Percentiles rank a stretch among this genome's conserved stretches.
phyloP scores from a whole-genome alignment of 495 filamentous ascomycete species.

The Hypoxylon subgilvum region DNA sequence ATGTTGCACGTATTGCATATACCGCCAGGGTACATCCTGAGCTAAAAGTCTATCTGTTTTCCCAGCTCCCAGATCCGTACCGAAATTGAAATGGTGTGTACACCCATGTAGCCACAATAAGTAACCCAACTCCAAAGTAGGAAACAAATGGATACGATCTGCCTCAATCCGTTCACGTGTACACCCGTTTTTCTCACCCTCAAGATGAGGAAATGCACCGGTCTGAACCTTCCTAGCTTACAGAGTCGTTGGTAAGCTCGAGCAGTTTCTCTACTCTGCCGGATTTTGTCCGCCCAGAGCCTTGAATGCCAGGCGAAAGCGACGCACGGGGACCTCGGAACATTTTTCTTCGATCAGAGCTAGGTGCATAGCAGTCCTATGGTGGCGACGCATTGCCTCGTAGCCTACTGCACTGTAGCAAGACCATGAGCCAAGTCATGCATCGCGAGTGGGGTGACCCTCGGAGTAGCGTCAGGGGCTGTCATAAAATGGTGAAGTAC shows the following conservation, averaged over 20 bases:
- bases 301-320: background rate
- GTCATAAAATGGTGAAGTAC: constrained; percentile 25
- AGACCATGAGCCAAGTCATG: constrained; percentile 29
- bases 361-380: background rate
- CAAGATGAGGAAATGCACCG: background rate
- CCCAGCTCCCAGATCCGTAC: background rate
- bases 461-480: constrained; percentile 30
- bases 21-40: background rate
- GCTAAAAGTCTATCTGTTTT: too few relatives aligned
- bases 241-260: background rate
- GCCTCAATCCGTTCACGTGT: constrained; percentile 4
- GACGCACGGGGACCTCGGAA: background rate
- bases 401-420: constrained; percentile 24
- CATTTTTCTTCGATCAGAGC: background rate
- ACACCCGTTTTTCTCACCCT: background rate
- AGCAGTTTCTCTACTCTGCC: constrained; percentile 1
- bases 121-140: constrained; percentile 11
- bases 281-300: constrained; percentile 5
- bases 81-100: constrained; percentile 19
- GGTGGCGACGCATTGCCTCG: background rate
- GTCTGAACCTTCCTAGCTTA: constrained; percentile 8
- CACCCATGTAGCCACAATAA: constrained; percentile 13
- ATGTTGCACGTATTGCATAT: constrained; percentile 11
- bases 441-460: constrained; percentile 29
- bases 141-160: constrained; percentile 4